Conservation (phyloP, 1,284 basidiomycete genomes). For the Sanghuangporus weigelae region DNA sequence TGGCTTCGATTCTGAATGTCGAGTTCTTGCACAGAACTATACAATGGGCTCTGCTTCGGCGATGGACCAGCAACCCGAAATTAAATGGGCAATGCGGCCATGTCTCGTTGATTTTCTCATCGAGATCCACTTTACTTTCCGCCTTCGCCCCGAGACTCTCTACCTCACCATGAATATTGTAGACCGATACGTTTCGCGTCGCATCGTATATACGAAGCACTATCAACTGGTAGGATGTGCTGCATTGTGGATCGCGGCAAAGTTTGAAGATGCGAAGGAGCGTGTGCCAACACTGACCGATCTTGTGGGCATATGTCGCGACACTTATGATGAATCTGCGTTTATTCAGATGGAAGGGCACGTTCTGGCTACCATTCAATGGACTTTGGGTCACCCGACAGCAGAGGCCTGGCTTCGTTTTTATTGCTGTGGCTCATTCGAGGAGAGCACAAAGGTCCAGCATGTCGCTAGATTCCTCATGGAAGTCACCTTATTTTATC, state of each 20-base stretch:
- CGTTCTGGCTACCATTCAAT: slow-evolving; percentile 92
- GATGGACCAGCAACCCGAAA: slow-evolving; percentile 99
- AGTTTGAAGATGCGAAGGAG: slow-evolving; percentile 99
- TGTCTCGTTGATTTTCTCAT: slow-evolving; percentile 98
- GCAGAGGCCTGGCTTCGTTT: slow-evolving; percentile 95
- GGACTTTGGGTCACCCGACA: slow-evolving; percentile 96
- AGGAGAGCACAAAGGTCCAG: slow-evolving; percentile 86
- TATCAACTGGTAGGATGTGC: slow-evolving; percentile 99
- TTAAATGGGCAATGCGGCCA: slow-evolving; percentile 97
- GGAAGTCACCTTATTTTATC: slow-evolving; percentile 97
- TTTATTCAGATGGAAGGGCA: slow-evolving; percentile 98
- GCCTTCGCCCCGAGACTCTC: slow-evolving; percentile 94
- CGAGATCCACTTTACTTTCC: slow-evolving; percentile 96
- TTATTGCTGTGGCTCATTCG: slow-evolving; percentile 61
- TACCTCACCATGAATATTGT: slow-evolving; percentile 99
- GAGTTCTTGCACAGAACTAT: slow-evolving; percentile 46
- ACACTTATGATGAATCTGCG: slow-evolving; percentile 92
- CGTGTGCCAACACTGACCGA: slow-evolving; percentile 94
- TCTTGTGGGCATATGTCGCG: slow-evolving; percentile 90
- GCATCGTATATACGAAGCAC: slow-evolving; percentile 98
- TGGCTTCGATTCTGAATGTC: neutral
- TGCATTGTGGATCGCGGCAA: slow-evolving; percentile 97
- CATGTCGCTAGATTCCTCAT: slow-evolving; percentile 96
- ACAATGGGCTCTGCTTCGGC: slow-evolving; percentile 88
- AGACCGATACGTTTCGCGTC: slow-evolving; percentile 97